These are phyloP conservation scores for Starmerella sp. DNA, from an alignment of 805 yeast species.

Conservation along the genomic window DNA sequence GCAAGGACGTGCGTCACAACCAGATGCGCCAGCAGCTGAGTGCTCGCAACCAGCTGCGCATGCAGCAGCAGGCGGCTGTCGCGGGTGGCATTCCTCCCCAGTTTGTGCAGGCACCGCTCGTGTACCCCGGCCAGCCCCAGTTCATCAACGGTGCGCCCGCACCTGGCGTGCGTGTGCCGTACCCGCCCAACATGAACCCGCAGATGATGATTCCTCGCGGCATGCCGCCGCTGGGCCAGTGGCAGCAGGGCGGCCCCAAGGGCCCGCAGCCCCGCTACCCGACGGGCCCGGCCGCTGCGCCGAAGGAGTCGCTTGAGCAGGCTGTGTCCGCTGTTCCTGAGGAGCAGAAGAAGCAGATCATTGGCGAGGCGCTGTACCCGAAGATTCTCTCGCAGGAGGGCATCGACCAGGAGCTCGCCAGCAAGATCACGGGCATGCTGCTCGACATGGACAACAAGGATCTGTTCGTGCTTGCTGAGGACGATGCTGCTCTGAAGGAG, in stretches of 20 bases:
- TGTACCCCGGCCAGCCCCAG: constrained; percentile 55
- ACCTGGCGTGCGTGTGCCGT: constrained; percentile 52
- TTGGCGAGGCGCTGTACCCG: constrained; percentile 96
- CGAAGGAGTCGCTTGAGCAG: constrained; percentile 42
- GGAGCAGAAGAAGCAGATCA: constrained; percentile 91
- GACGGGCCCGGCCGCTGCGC: constrained; percentile 23
- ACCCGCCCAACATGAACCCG: constrained; percentile 26
- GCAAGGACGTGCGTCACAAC: constrained; percentile 93
- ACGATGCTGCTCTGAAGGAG: constrained; percentile 76
- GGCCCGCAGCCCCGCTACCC: constrained; percentile 23
- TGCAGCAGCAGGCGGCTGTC: constrained; percentile 78
- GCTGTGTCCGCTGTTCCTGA: constrained; percentile 52
- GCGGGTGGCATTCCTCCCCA: constrained; percentile 82
- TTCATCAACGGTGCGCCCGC: constrained; percentile 54
- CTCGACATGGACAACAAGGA: constrained; percentile 88
- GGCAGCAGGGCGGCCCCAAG: constrained; percentile 20
- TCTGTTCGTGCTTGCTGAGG: constrained; percentile 77
- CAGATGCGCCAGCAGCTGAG: constrained; percentile 96
- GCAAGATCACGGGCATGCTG: constrained; percentile 98
- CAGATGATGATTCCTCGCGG: constrained; percentile 29
- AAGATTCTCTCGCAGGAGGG: constrained; percentile 77
- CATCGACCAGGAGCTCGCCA: constrained; percentile 91
- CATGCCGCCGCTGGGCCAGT: constrained; percentile 32
- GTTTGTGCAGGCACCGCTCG: constrained; percentile 41
- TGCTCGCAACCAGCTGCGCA: constrained; percentile 96